Base-by-base conservation (phyloP, 106 monocot species). In the Vanilla planifolia region DNA sequence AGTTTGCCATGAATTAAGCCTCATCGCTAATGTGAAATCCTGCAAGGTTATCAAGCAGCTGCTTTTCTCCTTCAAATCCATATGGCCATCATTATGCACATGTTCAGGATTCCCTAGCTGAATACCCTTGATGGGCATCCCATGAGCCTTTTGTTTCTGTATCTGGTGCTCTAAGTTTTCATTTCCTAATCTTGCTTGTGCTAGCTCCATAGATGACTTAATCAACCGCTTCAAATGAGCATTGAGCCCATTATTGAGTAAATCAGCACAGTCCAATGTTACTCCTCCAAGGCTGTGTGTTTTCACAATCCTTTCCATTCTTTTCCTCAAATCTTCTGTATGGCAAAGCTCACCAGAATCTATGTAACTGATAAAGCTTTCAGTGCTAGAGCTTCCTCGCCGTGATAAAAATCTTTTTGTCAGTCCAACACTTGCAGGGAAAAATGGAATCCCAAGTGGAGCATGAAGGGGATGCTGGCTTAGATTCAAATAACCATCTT, bases 361-460 rank as follows among this genome's bases (percentile, higher is more conserved):
- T 73, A n/a, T 70, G 56, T 32, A 68, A 44, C 67, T 84, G 8
- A 11, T 52, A 70, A 53, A 63, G 47, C 66, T 63, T 55, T 44
- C 30, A 64, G 21, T 37, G 62, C 41, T 33, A 47, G 48, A 39
- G 65, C 52, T 67, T n/a, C 26, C n/a, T 43, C 48, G 24, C 26
- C 55, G 60, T 5, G 65, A 55, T 45, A 66, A 34, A 15, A 67
- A 48, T 43, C 48, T 71, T 52, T 58, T 33, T 30, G 82, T 56
- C 24, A 83, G 83, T 52, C 86, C 89, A 5, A 81, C 43, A 43
- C 80, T 89, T 5, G 89, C 73, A 17, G 78, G 70, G 52, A 80
- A 86, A 32, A 83, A 84, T 15, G 94, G 79, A 55, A 96, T 79
- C 19, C 95, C 95, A 62, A 96, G 83, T 20, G 95, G 95, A 43